phyloP scores from a whole-genome alignment of 257 asterid genomes.

The Knoxia roxburghii region DNA sequence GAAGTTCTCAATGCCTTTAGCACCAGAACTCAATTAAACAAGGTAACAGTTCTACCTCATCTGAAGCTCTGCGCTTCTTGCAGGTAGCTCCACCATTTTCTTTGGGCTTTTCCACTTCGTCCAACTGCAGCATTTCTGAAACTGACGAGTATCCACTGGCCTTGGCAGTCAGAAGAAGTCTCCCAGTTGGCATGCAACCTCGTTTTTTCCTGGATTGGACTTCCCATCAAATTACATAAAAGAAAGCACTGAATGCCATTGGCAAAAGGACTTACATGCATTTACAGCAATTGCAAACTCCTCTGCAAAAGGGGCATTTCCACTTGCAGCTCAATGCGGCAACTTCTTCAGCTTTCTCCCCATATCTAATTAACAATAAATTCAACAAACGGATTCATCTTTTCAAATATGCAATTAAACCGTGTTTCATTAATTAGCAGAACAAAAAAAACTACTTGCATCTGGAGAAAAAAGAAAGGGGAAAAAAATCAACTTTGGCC shows the following conservation, averaged over 20 bases:
- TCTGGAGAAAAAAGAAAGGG: neutral
- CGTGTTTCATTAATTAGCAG: neutral
- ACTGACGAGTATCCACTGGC: constrained; percentile 18
- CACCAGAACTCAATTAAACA: neutral
- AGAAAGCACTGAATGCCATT: too few species aligned
- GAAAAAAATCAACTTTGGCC: neutral
- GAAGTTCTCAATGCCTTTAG: neutral
- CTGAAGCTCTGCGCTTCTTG: neutral
- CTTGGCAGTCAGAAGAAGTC: constrained; percentile 9
- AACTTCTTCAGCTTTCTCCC: constrained; percentile 18
- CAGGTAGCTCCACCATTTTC: neutral
- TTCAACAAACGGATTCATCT: neutral
- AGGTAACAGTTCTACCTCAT: constrained; percentile 5
- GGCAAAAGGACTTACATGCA: constrained; percentile 20
- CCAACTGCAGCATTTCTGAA: constrained; percentile 15
- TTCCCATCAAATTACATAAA: neutral
- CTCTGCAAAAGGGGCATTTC: constrained; percentile 27
- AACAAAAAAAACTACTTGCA: neutral
- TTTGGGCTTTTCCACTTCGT: constrained; percentile 2
- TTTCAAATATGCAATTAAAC: neutral
- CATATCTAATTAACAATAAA: constrained; percentile 10
- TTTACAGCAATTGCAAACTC: constrained; percentile 24
- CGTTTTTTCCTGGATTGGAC: constrained; percentile 14
- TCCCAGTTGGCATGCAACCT: constrained; percentile 16
- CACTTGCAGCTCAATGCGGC: constrained; percentile 10